phyloP scores from a whole-genome alignment of 2,329 filamentous ascomycete genomes.

The Trichophyton mentagrophytes region DNA sequence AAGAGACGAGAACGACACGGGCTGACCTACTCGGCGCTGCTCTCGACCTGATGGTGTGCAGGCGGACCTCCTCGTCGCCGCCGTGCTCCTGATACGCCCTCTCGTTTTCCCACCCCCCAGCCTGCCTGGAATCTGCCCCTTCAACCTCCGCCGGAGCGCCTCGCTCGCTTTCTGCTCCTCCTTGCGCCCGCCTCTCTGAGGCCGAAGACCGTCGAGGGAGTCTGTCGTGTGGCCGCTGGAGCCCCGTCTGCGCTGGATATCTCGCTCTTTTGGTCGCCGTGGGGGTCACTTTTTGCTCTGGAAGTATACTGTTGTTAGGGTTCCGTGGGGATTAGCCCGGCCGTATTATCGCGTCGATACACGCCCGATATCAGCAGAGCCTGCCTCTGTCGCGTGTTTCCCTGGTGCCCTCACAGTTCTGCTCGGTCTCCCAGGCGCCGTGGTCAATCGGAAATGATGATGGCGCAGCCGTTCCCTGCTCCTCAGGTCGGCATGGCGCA shows the following conservation, averaged over 20 bases:
- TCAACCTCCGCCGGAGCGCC: background rate
- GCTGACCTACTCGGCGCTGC: background rate
- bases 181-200: background rate
- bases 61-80: background rate
- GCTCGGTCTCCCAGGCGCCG: slow-evolving; percentile 13
- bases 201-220: too few species aligned
- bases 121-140: background rate
- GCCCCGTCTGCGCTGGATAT: too few species aligned
- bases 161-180: background rate
- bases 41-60: background rate
- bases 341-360: background rate
- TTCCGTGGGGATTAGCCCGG: too few species aligned
- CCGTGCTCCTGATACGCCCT: background rate
- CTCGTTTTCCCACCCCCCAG: background rate
- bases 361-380: background rate
- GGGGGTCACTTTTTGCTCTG: too few species aligned
- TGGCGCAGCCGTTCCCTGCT: slow-evolving; percentile 44
- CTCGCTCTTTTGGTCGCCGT: too few species aligned
- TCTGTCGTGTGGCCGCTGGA: too few species aligned
- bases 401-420: background rate
- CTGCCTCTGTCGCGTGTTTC: background rate
- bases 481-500: slow-evolving; percentile 46
- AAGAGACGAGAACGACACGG: background rate
- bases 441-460: slow-evolving; percentile 38
- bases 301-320: too few species aligned